These are phyloP conservation scores for Triangularia verruculosa DNA, from an alignment of 2,329 filamentous ascomycete genomes.

Conservation along the genomic window DNA sequence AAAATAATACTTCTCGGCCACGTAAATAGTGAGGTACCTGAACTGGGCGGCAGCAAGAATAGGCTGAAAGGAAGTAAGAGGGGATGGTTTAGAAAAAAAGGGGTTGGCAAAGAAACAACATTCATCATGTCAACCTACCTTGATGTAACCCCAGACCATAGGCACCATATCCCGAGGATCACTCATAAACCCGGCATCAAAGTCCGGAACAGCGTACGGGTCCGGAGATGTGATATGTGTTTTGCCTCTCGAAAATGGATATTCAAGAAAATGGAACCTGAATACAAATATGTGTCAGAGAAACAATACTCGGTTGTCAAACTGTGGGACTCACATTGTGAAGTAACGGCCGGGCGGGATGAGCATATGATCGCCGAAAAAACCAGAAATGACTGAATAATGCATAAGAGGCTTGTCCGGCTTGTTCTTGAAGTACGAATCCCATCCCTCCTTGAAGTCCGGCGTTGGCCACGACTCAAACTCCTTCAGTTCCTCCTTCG, in stretches of 20 bases:
- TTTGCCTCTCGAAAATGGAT: constrained; percentile 70
- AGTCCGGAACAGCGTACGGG: constrained; percentile 72
- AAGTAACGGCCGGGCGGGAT: constrained; percentile 31
- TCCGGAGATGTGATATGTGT: constrained; percentile 70
- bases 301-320: no score
- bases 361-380: constrained; percentile 60
- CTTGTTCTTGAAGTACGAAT: constrained; percentile 80
- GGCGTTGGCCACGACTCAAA: constrained; percentile 72
- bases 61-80: no score
- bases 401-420: constrained; percentile 87
- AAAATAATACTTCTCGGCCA: no score
- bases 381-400: constrained; percentile 71
- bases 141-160: constrained; percentile 83
- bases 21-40: no score
- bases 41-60: no score
- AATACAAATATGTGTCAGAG: constrained; percentile 80
- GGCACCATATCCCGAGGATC: constrained; percentile 81
- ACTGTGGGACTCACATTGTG: neutral
- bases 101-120: no score
- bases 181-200: constrained; percentile 82
- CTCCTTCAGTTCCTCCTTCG: constrained; percentile 61
- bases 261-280: constrained; percentile 80
- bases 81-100: no score
- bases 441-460: constrained; percentile 72
- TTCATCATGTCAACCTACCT: constrained; percentile 33